These are phyloP conservation scores for Marchantia polymorpha DNA, from an alignment of 225 moss, liverwort and hornwort genomes.

Conservation along the genomic window DNA sequence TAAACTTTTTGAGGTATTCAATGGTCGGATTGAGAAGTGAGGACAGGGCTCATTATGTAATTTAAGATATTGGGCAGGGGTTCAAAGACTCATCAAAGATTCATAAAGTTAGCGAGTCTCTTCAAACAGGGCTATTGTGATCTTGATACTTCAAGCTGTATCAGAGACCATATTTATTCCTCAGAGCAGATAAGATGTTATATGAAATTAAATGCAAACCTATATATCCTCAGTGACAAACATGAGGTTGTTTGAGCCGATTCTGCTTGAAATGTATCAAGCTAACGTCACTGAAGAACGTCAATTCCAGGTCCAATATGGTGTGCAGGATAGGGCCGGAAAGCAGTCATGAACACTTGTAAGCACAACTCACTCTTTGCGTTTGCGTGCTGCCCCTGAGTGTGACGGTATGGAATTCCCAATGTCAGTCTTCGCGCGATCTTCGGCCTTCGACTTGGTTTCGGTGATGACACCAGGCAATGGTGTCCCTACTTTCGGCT, in stretches of 20 bases:
- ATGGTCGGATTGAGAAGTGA: too few species aligned
- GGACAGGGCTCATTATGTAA: too few species aligned
- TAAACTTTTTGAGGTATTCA: too few species aligned
- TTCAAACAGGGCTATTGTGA: not conserved
- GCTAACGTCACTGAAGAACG: not conserved
- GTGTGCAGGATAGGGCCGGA: not conserved
- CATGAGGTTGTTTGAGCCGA: not conserved
- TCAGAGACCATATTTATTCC: not conserved
- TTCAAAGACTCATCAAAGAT: not conserved
- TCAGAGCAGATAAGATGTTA: not conserved
- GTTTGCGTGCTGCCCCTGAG: not conserved
- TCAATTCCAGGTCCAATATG: not conserved
- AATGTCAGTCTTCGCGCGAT: not conserved
- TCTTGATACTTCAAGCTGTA: not conserved
- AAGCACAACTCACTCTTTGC: slow-evolving; percentile 6
- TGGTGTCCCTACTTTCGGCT: not conserved
- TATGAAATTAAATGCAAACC: not conserved
- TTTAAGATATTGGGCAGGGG: too few species aligned
- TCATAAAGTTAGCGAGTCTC: not conserved
- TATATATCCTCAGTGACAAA: not conserved
- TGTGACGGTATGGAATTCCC: not conserved
- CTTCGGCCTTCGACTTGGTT: not conserved
- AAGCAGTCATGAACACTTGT: not conserved
- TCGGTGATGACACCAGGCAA: not conserved
- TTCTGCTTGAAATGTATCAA: not conserved